Evolutionary conservation across 495 filamentous ascomycete genomes (phyloP), one percentile per base, ranked within the genome.

Genomic region (Neurospora pannonica): DNA sequence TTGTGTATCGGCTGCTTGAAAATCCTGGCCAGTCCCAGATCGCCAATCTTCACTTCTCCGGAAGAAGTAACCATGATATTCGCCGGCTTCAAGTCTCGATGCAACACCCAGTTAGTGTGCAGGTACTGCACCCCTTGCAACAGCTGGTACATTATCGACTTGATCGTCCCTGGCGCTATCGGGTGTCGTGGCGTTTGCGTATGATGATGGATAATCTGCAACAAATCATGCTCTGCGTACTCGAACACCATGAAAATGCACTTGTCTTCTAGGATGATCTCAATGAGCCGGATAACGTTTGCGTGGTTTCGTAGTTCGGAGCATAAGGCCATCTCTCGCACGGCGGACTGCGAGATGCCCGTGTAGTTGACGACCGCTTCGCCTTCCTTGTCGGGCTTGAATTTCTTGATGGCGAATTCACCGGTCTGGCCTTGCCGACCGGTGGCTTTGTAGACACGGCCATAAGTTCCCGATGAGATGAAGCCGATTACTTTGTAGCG

Each of bases 161-260:
- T 94, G 78, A 99, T 90, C 76, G 92, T 97, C 19, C 87, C 82
- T 7, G 96, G 93, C 1, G 94, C 94, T 75, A 99, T 98, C 37
- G 93, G 90, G 76, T 93, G 91, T 67, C 96, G 88, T 15, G 92
- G 90, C 17, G 93, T 92, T 74, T 97, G 93, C 3, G 94, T 95
- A 84, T 99, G 96, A 78, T 98, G 94, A 80, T 99, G 96, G 77
- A 99, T 97, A 75, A 99, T 98, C 82, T 98, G 97, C 9, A 99
- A 87, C 54, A 99, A 86, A 81, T 99, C 96, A 82, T 94, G 96
- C 83, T 99, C 96, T 76, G 95, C 95, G 80, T 97, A 99, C 83
- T 98, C 96, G 79, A 99, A 99, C 24, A 99, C 95, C 93, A 99
- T 99, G 83, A 94, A 98, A 79, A 99, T 99, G 85, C 94, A 98